Percentiles rank a stretch among this genome's conserved stretches.
These are phyloP conservation scores for Macrophomina phaseolina DNA, from an alignment of 2,329 filamentous ascomycete species.

Conservation along the genomic window DNA sequence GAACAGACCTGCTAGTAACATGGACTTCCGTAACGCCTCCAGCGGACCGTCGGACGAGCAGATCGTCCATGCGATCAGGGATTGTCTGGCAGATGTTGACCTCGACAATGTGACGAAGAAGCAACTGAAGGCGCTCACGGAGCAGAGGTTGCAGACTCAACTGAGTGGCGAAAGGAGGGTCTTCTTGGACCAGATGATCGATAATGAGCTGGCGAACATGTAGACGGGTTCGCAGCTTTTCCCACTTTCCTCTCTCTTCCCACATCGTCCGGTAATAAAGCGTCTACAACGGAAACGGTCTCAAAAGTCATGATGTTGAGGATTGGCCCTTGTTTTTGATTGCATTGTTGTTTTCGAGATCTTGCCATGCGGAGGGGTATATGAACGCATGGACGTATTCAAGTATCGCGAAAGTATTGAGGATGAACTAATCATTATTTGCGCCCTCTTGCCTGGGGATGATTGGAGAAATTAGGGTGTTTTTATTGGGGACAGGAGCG, in stretches of 20 bases:
- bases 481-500: background rate
- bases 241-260: background rate
- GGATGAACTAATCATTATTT: background rate
- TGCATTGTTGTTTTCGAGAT: background rate
- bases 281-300: constrained; percentile 4
- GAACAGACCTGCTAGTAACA: constrained; percentile 60
- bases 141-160: constrained; percentile 91
- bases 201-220: constrained; percentile 92
- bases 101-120: constrained; percentile 99
- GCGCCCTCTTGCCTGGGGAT: background rate
- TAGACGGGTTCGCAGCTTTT: constrained; percentile 44
- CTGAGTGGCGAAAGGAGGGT: constrained; percentile 82
- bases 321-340: background rate
- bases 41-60: constrained; percentile 76
- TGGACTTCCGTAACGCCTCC: constrained; percentile 63
- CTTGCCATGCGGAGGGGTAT: background rate
- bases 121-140: constrained; percentile 82
- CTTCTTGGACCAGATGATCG: constrained; percentile 93
- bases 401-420: background rate
- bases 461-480: background rate
- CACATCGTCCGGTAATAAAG: background rate
- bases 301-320: constrained; percentile 16
- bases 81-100: constrained; percentile 85
- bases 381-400: background rate
- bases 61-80: constrained; percentile 84